Evolutionary conservation across 2,329 filamentous ascomycete species (phyloP).

Genomic region (Aphanoascus verrucosus): DNA sequence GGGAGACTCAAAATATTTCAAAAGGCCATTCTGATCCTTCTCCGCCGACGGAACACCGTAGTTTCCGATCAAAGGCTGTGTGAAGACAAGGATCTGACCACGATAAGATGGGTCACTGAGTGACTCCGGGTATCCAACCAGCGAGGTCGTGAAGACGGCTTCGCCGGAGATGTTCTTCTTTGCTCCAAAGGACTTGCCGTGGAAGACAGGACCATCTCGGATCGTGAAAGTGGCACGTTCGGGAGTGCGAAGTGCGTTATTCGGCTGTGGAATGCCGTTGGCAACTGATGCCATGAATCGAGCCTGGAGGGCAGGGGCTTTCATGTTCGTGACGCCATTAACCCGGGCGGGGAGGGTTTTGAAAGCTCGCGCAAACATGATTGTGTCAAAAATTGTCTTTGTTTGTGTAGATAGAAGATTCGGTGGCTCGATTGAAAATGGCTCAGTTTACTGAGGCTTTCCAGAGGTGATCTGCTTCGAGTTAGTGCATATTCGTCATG

Average conservation of each 20-base stretch:
- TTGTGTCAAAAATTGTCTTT: conserved; percentile 17
- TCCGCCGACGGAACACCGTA: conserved; percentile 85
- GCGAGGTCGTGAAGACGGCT: conserved; percentile 95
- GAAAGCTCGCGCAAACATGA: conserved; percentile 46
- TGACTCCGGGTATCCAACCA: conserved; percentile 94
- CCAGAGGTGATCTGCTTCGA: conserved; percentile 51
- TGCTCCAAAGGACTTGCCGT: conserved; percentile 91
- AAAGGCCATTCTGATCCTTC: conserved; percentile 76
- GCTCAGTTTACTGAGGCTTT: conserved; percentile 54
- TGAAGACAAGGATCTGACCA: conserved; percentile 92
- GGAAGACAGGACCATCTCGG: conserved; percentile 89
- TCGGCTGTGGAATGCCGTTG: conserved; percentile 51
- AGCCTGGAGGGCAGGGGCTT: conserved; percentile 25
- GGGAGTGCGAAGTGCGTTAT: conserved; percentile 56
- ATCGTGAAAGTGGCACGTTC: conserved; percentile 91
- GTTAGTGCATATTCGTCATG: conserved; percentile 17
- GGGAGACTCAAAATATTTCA: conserved; percentile 97
- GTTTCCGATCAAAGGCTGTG: conserved; percentile 94
- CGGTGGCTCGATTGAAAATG: conserved; percentile 17
- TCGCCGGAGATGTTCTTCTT: conserved; percentile 95
- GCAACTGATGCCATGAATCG: conserved; percentile 55
- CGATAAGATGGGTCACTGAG: conserved; percentile 60
- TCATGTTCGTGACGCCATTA: conserved; percentile 36
- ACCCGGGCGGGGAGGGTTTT: conserved; percentile 42
- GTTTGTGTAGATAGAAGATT: background rate